Base-by-base conservation (phyloP, 2,329 filamentous ascomycete genomes). In the Ceratocystis cubensis region DNA sequence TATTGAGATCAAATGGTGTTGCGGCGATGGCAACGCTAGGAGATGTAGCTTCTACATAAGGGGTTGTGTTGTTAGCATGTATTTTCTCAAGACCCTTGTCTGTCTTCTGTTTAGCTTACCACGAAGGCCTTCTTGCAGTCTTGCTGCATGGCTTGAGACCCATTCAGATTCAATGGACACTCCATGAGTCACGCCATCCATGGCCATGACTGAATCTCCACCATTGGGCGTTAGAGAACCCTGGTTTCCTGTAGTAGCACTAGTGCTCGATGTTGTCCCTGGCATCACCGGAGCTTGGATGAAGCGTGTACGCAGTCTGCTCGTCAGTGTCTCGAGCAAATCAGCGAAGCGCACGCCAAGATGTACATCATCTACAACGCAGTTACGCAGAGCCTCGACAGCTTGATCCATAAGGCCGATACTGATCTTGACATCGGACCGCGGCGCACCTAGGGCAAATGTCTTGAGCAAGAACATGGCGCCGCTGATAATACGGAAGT, bases 391-490 rank as follows among this genome's bases (percentile, higher is more conserved):
- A 1, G 88, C 88, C 70, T 86, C 81, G 0, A 92, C 88, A 0
- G 88, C 89, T 37, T 82, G 79, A 72, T 91, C 88, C 79, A 94
- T 88, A 33, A 94, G 79, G 5, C 82, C 81, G 37, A 94, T 87
- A 69, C 87, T 89, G 61, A 88, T 80, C 71, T 87, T 85, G 30
- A 93, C 87, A 70, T 94, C 89, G 66, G 86, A 86, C 71, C 89
- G 88, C 0, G 88, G 87, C 1, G 89, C 89, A 20, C 89, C 89
- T 1, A 94, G 80, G 0, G 89, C 88, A 74, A 94, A 93, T 0
- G 89, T 93, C 77, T 88, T 94, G 63, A 94, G 81, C 20, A 94
- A 75, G 72, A 94, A 92, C 83, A 93, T 92, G 69, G 88, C 88
- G 3, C 89, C 89, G 67, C 86, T 89, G 70, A 93, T 90, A 73